These are phyloP conservation scores for Aspergillus panamensis DNA, from an alignment of 495 filamentous ascomycete genomes.

Conservation along the genomic window DNA sequence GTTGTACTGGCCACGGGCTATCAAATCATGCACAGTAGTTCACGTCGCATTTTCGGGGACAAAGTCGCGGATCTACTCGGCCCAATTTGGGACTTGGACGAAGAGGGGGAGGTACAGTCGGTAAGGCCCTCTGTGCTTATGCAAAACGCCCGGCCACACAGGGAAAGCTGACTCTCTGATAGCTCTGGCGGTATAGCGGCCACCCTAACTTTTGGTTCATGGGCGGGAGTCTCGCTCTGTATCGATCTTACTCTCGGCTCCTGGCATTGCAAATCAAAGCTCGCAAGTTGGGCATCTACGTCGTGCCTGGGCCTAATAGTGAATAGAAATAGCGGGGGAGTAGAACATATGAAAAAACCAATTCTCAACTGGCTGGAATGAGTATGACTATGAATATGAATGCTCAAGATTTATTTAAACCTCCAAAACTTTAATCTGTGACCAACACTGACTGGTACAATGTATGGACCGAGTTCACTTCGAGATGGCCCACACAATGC, in stretches of 20 bases:
- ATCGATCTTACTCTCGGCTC: conserved; percentile 64
- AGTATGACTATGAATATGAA: no score
- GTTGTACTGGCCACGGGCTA: conserved; percentile 82
- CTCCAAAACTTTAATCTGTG: no score
- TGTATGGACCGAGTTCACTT: no score
- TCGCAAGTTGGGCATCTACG: conserved; percentile 46
- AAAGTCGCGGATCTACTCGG: conserved; percentile 59
- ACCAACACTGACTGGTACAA: no score
- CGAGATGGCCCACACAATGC: no score
- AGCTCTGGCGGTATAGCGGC: conserved; percentile 67
- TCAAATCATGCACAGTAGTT: conserved; percentile 65
- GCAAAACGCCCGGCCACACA: not conserved
- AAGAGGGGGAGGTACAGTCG: conserved; percentile 65
- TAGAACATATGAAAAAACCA: no score
- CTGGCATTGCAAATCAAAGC: conserved; percentile 75
- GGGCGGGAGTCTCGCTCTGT: conserved; percentile 71
- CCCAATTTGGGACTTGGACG: conserved; percentile 76
- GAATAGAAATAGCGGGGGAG: no score
- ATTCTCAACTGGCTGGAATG: no score
- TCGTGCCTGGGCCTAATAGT: no score
- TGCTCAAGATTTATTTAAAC: no score
- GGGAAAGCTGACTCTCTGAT: not conserved
- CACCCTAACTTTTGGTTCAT: conserved; percentile 77
- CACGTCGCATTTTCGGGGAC: conserved; percentile 63
- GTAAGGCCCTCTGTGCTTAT: conserved; percentile 22